Base-by-base conservation (phyloP, 345 rosid genomes). In the Gossypium stocksii region DNA sequence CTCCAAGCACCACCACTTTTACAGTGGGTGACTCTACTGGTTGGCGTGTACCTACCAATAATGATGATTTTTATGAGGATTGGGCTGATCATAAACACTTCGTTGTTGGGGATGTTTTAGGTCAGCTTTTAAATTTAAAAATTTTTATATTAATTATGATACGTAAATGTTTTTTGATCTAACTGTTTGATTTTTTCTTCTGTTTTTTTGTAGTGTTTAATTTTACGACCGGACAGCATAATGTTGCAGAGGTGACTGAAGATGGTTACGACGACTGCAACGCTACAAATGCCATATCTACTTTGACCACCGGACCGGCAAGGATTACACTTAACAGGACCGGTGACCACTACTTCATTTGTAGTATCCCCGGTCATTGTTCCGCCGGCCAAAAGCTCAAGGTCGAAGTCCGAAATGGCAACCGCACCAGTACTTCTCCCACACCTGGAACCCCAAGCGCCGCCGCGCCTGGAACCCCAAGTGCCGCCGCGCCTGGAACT, bases 21-120 rank as follows among this genome's bases (percentile, higher is more conserved):
- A 38, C 49, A 0, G 91, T 88, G 2, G 91, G 89, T 61, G 87
- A 20, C 70, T 8, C 41, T 29, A 7, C 10, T 17, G 86, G 85
- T 0, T 88, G 89, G 91, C 9, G 0, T 52, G 14, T 4, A 13
- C 85, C 85, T 54, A 3, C 20, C 19, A 19, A 64, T 0, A 72
- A 45, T 45, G 0, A 25, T 56, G 56, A 57, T 67, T 56, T 77
- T 25, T 87, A 85, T 56, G 14, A 81, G 3, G 27, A 12, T 58
- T 87, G 91, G 91, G 79, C 72, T 1, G 57, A 74, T 41, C 14
- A 13, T 17, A 68, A 72, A 19, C 48, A 59, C 62, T 87, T 87
- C 67, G 19, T 3, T 0, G 80, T 87, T 2, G 84, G 85, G 0
- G 89, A 87, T 34, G 29, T 71, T 56, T 79, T 87, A 3, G 67